A percentile compares a stretch with the other conserved stretches of the same genome.
phyloP scores from a whole-genome alignment of 805 yeast species.

The Kuraishia hungarica region DNA sequence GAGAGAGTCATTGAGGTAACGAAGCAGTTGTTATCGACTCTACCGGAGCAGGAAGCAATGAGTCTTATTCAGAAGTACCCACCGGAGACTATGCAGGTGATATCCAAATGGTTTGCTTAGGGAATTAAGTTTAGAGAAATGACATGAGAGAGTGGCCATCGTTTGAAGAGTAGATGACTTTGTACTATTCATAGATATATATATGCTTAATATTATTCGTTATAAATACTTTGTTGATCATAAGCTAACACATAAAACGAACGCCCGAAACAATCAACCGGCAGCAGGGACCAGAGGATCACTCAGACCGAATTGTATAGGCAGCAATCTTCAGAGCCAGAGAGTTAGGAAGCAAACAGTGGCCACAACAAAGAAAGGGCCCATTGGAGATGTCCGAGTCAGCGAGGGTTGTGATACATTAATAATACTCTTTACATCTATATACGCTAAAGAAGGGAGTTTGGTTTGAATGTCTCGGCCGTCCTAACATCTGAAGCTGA shows the following conservation, averaged over 20 bases:
- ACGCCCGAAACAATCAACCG: no score
- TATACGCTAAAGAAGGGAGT: not conserved
- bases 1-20: conserved; percentile 52
- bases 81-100: conserved; percentile 49
- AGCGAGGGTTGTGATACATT: no score
- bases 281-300: no score
- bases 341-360: no score
- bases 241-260: no score
- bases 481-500: not conserved
- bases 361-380: no score
- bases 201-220: not conserved
- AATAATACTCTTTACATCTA: no score
- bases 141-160: conserved; percentile 3
- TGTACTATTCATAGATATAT: not conserved
- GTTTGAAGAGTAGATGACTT: not conserved
- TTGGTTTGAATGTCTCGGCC: not conserved
- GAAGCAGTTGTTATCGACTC: conserved; percentile 50
- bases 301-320: no score
- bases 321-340: no score
- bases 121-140: conserved; percentile 2
- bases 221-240: not conserved
- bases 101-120: conserved; percentile 4
- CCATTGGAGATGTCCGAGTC: no score
- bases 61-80: conserved; percentile 54
- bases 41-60: conserved; percentile 68